Conservation (phyloP, 805 yeast genomes). For the Hanseniaspora meyeri region DNA sequence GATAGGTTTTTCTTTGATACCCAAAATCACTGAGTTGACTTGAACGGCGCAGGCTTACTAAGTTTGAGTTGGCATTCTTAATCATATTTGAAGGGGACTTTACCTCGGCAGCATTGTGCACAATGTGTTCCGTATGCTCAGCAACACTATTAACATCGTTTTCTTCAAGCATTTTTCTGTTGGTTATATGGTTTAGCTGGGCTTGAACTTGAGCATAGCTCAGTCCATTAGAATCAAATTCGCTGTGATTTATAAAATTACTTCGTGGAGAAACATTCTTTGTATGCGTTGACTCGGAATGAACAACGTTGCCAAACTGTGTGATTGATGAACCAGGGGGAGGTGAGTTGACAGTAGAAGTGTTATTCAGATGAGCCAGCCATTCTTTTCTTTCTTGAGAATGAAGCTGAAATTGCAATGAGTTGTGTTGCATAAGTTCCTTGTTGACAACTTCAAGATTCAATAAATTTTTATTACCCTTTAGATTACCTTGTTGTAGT, state of each 20-base stretch:
- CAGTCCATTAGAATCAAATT: not conserved
- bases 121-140: not conserved
- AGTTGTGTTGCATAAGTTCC: not conserved
- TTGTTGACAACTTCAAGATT: not conserved
- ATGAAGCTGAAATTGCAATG: slow-evolving; percentile 1
- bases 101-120: not conserved
- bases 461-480: not conserved
- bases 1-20: not conserved
- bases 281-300: not conserved
- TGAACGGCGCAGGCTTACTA: not conserved
- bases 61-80: not conserved
- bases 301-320: not conserved
- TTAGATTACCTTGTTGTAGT: not conserved
- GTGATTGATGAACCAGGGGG: not conserved
- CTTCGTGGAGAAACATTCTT: slow-evolving; percentile 4
- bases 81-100: not conserved
- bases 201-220: slow-evolving; percentile 1
- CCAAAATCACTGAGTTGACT: not conserved
- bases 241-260: not conserved
- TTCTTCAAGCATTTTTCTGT: not conserved
- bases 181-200: not conserved
- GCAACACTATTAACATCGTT: not conserved
- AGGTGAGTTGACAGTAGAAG: not conserved
- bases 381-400: slow-evolving; percentile 9
- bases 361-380: not conserved